A percentile compares a stretch with the other conserved stretches of the same genome.
phyloP scores from a whole-genome alignment of 2,329 filamentous ascomycete genomes.

The Colletotrichum sojae region DNA sequence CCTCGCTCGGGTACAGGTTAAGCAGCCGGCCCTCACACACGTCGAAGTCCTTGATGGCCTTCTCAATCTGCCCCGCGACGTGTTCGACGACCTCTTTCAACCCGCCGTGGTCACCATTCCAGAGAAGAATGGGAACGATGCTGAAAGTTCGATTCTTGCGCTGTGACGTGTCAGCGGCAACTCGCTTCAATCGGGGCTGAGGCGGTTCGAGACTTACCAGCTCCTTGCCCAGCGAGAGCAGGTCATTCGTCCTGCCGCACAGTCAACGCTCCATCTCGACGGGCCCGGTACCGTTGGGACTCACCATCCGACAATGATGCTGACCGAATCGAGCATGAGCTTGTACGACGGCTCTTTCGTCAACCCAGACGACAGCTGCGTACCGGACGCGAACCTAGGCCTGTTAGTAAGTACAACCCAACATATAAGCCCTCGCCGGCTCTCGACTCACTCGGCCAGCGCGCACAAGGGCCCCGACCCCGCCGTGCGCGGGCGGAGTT shows the following conservation, averaged over 20 bases:
- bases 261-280: constrained; percentile 1
- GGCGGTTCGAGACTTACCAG: constrained; percentile 17
- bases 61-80: constrained; percentile 30
- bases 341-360: constrained; percentile 13
- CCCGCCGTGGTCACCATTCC: constrained; percentile 18
- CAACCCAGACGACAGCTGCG: constrained; percentile 11
- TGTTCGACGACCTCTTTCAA: constrained; percentile 20
- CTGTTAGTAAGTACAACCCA: constrained; percentile 6
- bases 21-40: constrained; percentile 30
- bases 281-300: not conserved
- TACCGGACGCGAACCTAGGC: constrained; percentile 30
- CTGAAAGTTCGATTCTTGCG: constrained; percentile 25
- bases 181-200: not conserved
- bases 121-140: constrained; percentile 31
- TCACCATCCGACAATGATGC: constrained; percentile 34
- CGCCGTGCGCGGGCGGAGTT: constrained; percentile 30
- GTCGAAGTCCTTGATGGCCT: constrained; percentile 32
- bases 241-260: constrained; percentile 33
- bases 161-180: constrained; percentile 16
- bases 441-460: constrained; percentile 33
- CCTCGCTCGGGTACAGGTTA: constrained; percentile 12
- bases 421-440: too few species aligned
- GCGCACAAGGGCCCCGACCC: constrained; percentile 35
- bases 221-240: constrained; percentile 37
- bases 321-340: constrained; percentile 29